Evolutionary conservation across 495 filamentous ascomycete genomes (phyloP).

Genomic region (Lasiosphaeria hispida): DNA sequence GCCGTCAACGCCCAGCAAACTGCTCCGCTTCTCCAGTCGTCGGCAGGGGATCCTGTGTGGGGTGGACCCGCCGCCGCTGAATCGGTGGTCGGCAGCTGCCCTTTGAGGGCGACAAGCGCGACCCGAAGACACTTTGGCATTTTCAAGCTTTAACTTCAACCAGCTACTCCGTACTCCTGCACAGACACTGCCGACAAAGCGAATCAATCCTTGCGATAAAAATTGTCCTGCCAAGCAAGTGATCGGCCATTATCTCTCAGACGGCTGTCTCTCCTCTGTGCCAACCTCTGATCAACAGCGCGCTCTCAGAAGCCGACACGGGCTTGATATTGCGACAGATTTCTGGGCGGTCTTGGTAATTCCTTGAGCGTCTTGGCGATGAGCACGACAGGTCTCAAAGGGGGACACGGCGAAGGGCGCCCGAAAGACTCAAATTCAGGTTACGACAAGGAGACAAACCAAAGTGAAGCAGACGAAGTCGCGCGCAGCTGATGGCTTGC

Average conservation of each 20-base stretch:
- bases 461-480: neutral
- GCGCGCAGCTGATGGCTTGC: neutral
- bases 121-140: too few species aligned
- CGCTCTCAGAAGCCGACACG: constrained; percentile 15
- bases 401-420: neutral
- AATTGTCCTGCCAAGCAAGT: neutral
- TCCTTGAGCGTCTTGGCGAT: constrained; percentile 25
- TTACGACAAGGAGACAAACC: neutral
- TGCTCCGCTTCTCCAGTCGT: too few species aligned
- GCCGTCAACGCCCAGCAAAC: neutral
- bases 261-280: neutral
- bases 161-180: too few species aligned
- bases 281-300: constrained; percentile 6
- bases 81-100: constrained; percentile 16
- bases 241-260: neutral
- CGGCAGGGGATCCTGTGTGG: too few species aligned
- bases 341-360: constrained; percentile 24
- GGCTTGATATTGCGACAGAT: constrained; percentile 25
- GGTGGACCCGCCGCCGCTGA: neutral
- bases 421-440: too few species aligned
- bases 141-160: too few species aligned
- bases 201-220: too few species aligned
- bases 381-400: constrained; percentile 11
- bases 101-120: neutral
- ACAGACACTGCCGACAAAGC: too few species aligned